Evolutionary conservation across 768 basidiomycete genomes (phyloP).

Genomic region (Kwoniella sp.): DNA sequence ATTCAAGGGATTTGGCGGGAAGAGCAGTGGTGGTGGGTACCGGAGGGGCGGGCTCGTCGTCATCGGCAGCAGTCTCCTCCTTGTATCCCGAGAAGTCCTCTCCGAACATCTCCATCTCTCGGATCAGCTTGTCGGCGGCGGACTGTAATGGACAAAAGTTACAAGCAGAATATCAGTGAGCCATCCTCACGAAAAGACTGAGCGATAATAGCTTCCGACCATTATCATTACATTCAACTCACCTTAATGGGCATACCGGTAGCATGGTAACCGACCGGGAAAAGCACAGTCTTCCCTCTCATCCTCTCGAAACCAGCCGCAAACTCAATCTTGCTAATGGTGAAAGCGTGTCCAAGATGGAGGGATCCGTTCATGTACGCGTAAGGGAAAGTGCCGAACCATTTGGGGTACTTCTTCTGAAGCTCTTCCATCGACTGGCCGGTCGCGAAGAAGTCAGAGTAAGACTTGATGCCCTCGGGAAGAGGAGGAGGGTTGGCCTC

Average conservation of each 20-base stretch:
- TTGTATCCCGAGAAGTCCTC: constrained; percentile 75
- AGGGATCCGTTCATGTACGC: constrained; percentile 99
- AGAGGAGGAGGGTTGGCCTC: constrained; percentile 77
- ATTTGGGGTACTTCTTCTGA: constrained; percentile 81
- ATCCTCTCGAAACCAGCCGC: constrained; percentile 91
- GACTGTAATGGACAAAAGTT: too few species aligned
- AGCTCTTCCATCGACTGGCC: constrained; percentile 67
- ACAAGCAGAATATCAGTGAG: too few species aligned
- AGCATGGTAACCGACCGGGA: constrained; percentile 97
- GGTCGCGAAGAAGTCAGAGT: constrained; percentile 60
- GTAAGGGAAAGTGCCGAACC: constrained; percentile 95
- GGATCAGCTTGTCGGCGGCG: constrained; percentile 93
- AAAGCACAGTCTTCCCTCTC: constrained; percentile 89
- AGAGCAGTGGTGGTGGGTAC: constrained; percentile 51
- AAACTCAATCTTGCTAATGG: constrained; percentile 97
- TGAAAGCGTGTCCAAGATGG: constrained; percentile 96
- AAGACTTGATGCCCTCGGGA: constrained; percentile 60
- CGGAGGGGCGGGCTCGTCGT: constrained; percentile 51
- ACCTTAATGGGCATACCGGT: constrained; percentile 99
- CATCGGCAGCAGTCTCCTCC: constrained; percentile 58
- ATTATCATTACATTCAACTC: constrained; percentile 45
- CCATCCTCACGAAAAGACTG: not conserved
- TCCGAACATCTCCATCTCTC: constrained; percentile 96
- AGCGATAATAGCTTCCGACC: too few species aligned
- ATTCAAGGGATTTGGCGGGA: constrained; percentile 51